Percentiles rank a stretch among this genome's conserved stretches.
Conservation (phyloP, 768 basidiomycete species). For the Rhizopogon rudus region DNA sequence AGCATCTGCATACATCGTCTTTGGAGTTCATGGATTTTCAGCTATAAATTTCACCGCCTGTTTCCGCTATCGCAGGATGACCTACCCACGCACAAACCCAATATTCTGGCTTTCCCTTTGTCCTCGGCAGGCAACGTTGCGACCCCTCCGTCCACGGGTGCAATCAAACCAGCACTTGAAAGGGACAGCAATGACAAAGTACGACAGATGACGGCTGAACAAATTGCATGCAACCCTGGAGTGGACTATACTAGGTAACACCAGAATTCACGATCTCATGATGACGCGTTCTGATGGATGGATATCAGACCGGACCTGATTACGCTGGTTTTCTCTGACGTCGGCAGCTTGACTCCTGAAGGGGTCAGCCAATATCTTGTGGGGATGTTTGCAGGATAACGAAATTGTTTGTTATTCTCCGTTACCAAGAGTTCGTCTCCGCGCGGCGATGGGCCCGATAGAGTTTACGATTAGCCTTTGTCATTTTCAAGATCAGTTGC, state of each 20-base stretch:
- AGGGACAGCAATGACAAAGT: constrained; percentile 3
- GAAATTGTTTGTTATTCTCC: not conserved
- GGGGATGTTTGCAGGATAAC: constrained; percentile 83
- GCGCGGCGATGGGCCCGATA: constrained; percentile 14
- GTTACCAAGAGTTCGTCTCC: not conserved
- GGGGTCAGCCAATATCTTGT: constrained; percentile 94
- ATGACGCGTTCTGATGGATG: constrained; percentile 17
- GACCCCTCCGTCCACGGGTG: constrained; percentile 2
- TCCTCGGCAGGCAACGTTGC: constrained; percentile 14
- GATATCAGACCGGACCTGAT: constrained; percentile 79
- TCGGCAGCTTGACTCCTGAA: constrained; percentile 89
- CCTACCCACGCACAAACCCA: constrained; percentile 75
- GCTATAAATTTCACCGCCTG: constrained; percentile 96
- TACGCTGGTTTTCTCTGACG: constrained; percentile 89
- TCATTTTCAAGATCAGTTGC: constrained; percentile 14
- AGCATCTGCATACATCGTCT: constrained; percentile 17
- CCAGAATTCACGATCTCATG: constrained; percentile 8
- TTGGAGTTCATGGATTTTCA: constrained; percentile 29
- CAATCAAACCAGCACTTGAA: constrained; percentile 3
- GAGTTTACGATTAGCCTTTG: constrained; percentile 35
- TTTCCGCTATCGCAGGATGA: constrained; percentile 93
- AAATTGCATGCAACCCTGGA: constrained; percentile 78
- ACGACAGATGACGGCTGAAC: constrained; percentile 66
- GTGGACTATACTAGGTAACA: constrained; percentile 90
- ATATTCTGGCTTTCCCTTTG: constrained; percentile 66